phyloP scores from a whole-genome alignment of 2,329 filamentous ascomycete genomes.

The Boeremia exigua region DNA sequence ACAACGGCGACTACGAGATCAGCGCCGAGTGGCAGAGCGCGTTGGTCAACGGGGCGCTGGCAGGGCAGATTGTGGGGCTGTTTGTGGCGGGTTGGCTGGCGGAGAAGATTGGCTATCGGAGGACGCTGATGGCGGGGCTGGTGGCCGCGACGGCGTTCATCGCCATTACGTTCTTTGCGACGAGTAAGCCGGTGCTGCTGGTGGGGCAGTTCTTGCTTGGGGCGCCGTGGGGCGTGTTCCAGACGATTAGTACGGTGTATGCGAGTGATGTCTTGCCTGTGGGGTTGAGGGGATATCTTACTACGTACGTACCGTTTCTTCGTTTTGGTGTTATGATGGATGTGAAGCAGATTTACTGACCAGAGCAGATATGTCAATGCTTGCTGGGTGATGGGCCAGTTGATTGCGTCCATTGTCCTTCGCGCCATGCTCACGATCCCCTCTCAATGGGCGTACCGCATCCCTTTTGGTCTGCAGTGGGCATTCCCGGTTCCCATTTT shows the following conservation, averaged over 20 bases:
- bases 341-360: not conserved
- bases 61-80: constrained; percentile 50
- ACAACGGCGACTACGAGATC: constrained; percentile 38
- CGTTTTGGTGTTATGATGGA: no score
- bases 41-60: constrained; percentile 49
- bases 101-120: constrained; percentile 46
- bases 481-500: constrained; percentile 63
- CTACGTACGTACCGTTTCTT: constrained; percentile 57
- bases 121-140: constrained; percentile 22
- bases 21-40: constrained; percentile 51
- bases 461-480: constrained; percentile 67
- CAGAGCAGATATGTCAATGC: constrained; percentile 34
- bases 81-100: constrained; percentile 50
- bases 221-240: constrained; percentile 52
- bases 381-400: constrained; percentile 58
- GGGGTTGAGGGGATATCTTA: constrained; percentile 61
- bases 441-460: constrained; percentile 68
- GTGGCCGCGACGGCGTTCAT: constrained; percentile 15
- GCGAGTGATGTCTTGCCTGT: constrained; percentile 68
- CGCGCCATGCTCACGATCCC: constrained; percentile 65
- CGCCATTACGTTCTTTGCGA: constrained; percentile 24
- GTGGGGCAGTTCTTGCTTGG: constrained; percentile 26
- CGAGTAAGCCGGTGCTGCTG: constrained; percentile 17
- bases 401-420: constrained; percentile 71
- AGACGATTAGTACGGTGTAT: constrained; percentile 49